phyloP scores from a whole-genome alignment of 495 filamentous ascomycete genomes.

The Evansstolkia leycettana region DNA sequence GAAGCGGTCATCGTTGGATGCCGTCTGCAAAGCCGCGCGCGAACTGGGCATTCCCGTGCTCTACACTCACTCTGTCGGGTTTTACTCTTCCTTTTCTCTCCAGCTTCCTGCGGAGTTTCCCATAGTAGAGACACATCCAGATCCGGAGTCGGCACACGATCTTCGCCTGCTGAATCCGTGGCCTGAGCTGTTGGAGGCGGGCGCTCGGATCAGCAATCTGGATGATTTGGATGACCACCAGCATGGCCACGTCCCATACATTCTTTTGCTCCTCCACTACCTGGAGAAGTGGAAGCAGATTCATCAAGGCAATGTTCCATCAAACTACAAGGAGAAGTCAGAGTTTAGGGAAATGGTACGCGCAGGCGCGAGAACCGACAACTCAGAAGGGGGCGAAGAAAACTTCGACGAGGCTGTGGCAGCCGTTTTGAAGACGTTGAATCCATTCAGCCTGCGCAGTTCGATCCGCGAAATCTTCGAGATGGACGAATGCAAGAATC shows the following conservation, averaged over 20 bases:
- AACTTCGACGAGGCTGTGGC: constrained; percentile 90
- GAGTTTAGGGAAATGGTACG: constrained; percentile 63
- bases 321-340: constrained; percentile 74
- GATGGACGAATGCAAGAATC: constrained; percentile 42
- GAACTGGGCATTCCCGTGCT: constrained; percentile 61
- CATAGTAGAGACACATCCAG: constrained; percentile 95
- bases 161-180: constrained; percentile 79
- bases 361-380: constrained; percentile 54
- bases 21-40: constrained; percentile 44
- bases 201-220: constrained; percentile 49
- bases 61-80: constrained; percentile 76
- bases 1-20: constrained; percentile 39
- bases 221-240: constrained; percentile 64
- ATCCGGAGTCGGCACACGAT: constrained; percentile 73
- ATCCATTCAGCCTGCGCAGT: constrained; percentile 50
- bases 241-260: constrained; percentile 88
- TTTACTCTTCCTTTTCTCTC: constrained; percentile 74
- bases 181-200: constrained; percentile 59
- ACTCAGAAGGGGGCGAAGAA: constrained; percentile 83
- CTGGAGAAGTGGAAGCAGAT: constrained; percentile 69
- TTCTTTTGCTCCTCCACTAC: constrained; percentile 74
- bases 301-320: constrained; percentile 58
- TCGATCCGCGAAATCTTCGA: constrained; percentile 68
- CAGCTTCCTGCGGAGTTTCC: constrained; percentile 66
- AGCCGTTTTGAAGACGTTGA: constrained; percentile 76